Evolutionary conservation across 1,284 basidiomycete species (phyloP), one percentile per base, ranked within the genome.

Genomic region (Puccinia coronata): DNA sequence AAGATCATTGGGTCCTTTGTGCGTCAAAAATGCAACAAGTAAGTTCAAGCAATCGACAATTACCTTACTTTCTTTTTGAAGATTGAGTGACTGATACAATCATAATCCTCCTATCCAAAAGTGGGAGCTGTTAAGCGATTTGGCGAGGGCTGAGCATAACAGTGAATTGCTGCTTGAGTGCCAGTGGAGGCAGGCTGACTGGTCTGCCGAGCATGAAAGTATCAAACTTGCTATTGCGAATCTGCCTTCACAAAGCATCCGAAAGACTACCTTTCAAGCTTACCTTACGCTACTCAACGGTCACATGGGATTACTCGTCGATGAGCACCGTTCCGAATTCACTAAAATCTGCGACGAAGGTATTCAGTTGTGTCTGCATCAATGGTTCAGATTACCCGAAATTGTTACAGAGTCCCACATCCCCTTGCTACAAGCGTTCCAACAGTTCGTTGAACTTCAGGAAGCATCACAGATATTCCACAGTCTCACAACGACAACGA

Each of bases 1-100:
- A 99, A 86, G 98, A 99, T 86, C 97, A 99, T 87, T 99, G 98
- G 97, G 93, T 99, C 82, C 88, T 97, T 23, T 91, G 96, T 4
- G 93, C 95, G 0, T 94, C 97, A 87, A 99, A 99, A 87, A 88
- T 99, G 36, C 97, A 99, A 86, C 93, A 85, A 82, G 84, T 85
- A 59, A 63, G 84, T 70, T 61, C 20, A 23, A 20, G 23, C 14
- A 59, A 43, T 57, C n/a, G n/a, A n/a, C n/a, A 39, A 43, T 49
- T 12, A 57, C 18, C 36, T 31, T 36, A 20, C 16, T 70, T 43
- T 28, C 18, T 47, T 47, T 49, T 43, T 23, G n/a, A 31, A 53
- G 67, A 47, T 28, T 70, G 25, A 51, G 25, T 11, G 12, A 28
- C n/a, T 49, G 16, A 53, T 43, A 6, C 9, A 11, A 53, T 53